Conservation (phyloP, 495 filamentous ascomycete genomes). For the Diplogelasinospora grovesii region DNA sequence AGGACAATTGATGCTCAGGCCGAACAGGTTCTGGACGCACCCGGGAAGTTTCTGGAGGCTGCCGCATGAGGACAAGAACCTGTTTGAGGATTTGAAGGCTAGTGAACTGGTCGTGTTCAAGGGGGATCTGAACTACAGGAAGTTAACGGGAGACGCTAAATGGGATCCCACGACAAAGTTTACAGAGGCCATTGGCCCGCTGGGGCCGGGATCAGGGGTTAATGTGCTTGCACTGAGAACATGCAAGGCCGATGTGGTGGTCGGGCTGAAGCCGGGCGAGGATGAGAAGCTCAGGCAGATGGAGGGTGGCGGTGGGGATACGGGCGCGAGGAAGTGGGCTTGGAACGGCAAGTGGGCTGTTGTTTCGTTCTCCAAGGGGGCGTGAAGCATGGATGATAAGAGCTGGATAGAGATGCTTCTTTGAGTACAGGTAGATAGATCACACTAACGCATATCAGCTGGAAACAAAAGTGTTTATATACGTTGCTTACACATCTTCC, state of each 20-base stretch:
- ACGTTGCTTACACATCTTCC: no score
- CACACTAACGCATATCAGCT: no score
- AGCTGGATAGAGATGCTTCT: no score
- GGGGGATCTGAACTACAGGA: slow-evolving; percentile 93
- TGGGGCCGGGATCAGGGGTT: slow-evolving; percentile 73
- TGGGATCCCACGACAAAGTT: slow-evolving; percentile 91
- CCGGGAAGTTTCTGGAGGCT: slow-evolving; percentile 82
- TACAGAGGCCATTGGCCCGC: slow-evolving; percentile 73
- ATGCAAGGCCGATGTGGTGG: slow-evolving; percentile 92
- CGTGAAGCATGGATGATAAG: no score
- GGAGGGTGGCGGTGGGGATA: slow-evolving; percentile 62
- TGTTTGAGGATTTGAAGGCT: slow-evolving; percentile 72
- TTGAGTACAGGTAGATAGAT: no score
- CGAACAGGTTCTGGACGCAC: slow-evolving; percentile 86
- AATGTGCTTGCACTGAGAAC: slow-evolving; percentile 82
- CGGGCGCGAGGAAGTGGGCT: slow-evolving; percentile 80
- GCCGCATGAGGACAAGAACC: slow-evolving; percentile 54
- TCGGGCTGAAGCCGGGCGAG: slow-evolving; percentile 71
- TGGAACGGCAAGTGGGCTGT: slow-evolving; percentile 98
- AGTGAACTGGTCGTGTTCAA: slow-evolving; percentile 94
- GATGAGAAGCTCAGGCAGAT: slow-evolving; percentile 69
- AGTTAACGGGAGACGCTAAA: slow-evolving; percentile 73
- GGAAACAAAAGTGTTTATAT: no score
- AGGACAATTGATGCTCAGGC: slow-evolving; percentile 70
- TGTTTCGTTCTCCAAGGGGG: slow-evolving; percentile 65